phyloP scores from a whole-genome alignment of 163 green algal genomes.

The Scenedesmus sp. region DNA sequence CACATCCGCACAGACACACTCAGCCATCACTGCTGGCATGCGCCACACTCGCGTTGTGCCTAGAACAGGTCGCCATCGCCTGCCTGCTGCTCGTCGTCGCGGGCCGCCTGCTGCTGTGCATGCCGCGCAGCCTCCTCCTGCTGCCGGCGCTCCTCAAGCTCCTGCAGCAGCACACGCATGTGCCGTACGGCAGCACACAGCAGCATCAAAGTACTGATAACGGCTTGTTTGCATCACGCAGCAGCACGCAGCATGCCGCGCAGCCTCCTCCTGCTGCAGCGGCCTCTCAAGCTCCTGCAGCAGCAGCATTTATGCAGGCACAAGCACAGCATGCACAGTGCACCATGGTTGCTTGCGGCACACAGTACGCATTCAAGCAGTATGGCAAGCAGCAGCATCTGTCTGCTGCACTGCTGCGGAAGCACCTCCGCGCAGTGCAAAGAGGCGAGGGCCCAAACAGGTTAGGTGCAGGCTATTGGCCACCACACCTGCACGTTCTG shows the following conservation, averaged over 20 bases:
- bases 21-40: too few species aligned
- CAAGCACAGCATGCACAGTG: not conserved
- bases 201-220: too few species aligned
- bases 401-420: too few species aligned
- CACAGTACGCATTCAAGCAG: too few species aligned
- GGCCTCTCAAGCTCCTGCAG: not conserved
- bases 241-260: not conserved
- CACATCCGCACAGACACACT: too few species aligned
- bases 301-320: not conserved
- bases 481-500: too few species aligned
- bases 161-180: slow-evolving; percentile 6
- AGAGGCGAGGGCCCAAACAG: too few species aligned
- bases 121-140: slow-evolving; percentile 26
- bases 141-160: slow-evolving; percentile 32
- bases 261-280: not conserved
- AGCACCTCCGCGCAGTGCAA: too few species aligned
- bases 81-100: not conserved
- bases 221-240: not conserved
- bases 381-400: too few species aligned
- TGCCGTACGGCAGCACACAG: not conserved
- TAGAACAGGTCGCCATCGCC: not conserved
- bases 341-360: not conserved
- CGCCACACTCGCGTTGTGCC: not conserved
- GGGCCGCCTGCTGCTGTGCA: slow-evolving; percentile 13
- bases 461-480: too few species aligned